Conservation (phyloP, 768 basidiomycete genomes). For the Pisolithus tinctorius region DNA sequence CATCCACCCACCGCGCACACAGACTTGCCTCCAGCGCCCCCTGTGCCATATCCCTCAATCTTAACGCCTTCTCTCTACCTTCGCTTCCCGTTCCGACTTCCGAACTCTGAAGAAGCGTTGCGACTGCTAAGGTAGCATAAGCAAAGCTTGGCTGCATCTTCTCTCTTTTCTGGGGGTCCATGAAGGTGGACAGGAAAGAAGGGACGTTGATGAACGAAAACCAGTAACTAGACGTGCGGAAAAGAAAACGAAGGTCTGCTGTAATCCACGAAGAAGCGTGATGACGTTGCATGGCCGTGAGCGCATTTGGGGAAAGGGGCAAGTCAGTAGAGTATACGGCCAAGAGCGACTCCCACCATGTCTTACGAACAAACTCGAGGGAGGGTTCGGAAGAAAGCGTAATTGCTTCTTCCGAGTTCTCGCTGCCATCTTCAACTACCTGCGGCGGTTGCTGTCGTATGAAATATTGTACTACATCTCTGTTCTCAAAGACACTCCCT, state of each 20-base stretch:
- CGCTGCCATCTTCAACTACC: constrained; percentile 7
- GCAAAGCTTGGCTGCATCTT: constrained; percentile 64
- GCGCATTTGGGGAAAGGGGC: constrained; percentile 24
- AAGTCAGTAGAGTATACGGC: constrained; percentile 36
- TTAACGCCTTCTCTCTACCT: constrained; percentile 52
- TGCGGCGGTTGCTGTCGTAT: constrained; percentile 4
- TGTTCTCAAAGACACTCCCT: no score
- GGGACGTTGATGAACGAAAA: constrained; percentile 71
- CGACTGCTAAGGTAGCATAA: constrained; percentile 53
- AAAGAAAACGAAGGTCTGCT: constrained; percentile 56
- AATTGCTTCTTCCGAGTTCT: constrained; percentile 7
- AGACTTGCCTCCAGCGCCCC: constrained; percentile 64
- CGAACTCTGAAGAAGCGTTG: constrained; percentile 67
- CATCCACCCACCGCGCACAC: constrained; percentile 66
- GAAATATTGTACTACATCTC: constrained; percentile 2
- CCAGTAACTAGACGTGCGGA: constrained; percentile 62
- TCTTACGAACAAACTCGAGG: constrained; percentile 59
- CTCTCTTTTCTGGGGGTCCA: constrained; percentile 46
- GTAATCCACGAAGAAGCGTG: constrained; percentile 39
- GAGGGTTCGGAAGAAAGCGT: constrained; percentile 51
- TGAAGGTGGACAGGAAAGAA: constrained; percentile 54
- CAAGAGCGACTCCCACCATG: constrained; percentile 74
- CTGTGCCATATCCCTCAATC: constrained; percentile 62
- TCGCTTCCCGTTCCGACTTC: constrained; percentile 44
- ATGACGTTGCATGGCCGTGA: constrained; percentile 41